Base-by-base conservation (phyloP, 2,329 filamentous ascomycete species). In the Parastagonospora avenae region DNA sequence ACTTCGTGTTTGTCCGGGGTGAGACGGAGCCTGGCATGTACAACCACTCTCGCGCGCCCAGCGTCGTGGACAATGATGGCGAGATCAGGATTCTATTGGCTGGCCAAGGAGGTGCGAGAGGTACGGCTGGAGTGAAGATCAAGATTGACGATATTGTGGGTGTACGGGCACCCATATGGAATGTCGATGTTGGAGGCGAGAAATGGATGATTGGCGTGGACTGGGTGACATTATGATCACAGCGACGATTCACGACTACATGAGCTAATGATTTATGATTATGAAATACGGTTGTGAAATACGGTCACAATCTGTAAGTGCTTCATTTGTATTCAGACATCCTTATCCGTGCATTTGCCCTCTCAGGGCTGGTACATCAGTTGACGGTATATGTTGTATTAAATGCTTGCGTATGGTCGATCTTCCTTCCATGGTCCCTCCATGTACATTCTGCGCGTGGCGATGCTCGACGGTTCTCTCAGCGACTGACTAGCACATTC, bases 141-240 rank as follows among this genome's bases (percentile, higher is more conserved):
- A 64, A 64, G 8, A 60, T 57, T 9, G 67, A 65, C 0, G 31
- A 47, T 50, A 44, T 73, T 1, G 58, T 79, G 6, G 73, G 72
- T 1, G 50, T 79, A 6, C 60, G 72, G 42, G 62, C 72, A 38
- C 76, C 77, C 4, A 63, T 66, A 32, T 79, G 77, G 77, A 68
- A 76, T 36, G 64, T 78, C 8, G 63, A 71, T 45, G 48, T 77
- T 19, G 60, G 62, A 0, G 68, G 63, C 2, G 52, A 61, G 43
- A 69, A 35, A 30, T 78, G 75, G 74, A 52, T 63, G 10, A 70
- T 79, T 12, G 76, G 66, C 40, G 74, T 77, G 16, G 76, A 79
- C 44, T 80, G 77, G 77, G 51, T 59, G 14, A 46, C 69, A 31
- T 24, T 68, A 6, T 65, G 48, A 60, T 45, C 19, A n/a, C 4